A percentile compares a stretch with the other conserved stretches of the same genome.
These are phyloP conservation scores for Eurotiales sp. DNA, from an alignment of 2,329 filamentous ascomycete species.

Conservation along the genomic window DNA sequence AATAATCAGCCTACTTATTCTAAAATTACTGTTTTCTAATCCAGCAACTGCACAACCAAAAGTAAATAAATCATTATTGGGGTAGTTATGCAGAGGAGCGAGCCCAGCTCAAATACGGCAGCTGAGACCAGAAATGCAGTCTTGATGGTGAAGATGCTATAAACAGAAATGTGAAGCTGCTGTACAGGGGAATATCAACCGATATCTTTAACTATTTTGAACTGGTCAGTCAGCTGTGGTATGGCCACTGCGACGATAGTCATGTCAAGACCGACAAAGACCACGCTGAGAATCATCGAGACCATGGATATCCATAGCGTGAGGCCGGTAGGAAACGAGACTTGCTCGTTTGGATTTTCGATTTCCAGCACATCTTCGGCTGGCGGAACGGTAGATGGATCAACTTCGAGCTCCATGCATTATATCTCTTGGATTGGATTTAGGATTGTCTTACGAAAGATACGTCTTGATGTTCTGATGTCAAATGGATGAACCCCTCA, in stretches of 20 bases:
- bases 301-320: not conserved
- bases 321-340: not conserved
- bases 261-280: not conserved
- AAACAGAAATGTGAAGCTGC: conserved; percentile 1
- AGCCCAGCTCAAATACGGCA: conserved; percentile 25
- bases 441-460: too few species aligned
- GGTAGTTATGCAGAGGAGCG: conserved; percentile 22
- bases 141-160: not conserved
- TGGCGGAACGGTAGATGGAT: too few species aligned
- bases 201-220: not conserved
- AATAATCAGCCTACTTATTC: conserved; percentile 41
- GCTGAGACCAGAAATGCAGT: conserved; percentile 17
- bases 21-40: conserved; percentile 23
- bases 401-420: too few species aligned
- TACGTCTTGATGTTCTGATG: too few species aligned
- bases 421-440: too few species aligned
- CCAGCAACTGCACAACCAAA: conserved; percentile 27
- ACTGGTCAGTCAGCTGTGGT: conserved; percentile 12
- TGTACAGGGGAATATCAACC: not conserved
- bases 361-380: not conserved
- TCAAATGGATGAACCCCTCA: too few species aligned
- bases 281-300: not conserved
- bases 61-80: conserved; percentile 21
- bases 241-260: conserved; percentile 4
- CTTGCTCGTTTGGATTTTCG: not conserved